These are phyloP conservation scores for Protomyces lactucae-debilis DNA, from an alignment of 1,139 yeast genomes.

Conservation along the genomic window DNA sequence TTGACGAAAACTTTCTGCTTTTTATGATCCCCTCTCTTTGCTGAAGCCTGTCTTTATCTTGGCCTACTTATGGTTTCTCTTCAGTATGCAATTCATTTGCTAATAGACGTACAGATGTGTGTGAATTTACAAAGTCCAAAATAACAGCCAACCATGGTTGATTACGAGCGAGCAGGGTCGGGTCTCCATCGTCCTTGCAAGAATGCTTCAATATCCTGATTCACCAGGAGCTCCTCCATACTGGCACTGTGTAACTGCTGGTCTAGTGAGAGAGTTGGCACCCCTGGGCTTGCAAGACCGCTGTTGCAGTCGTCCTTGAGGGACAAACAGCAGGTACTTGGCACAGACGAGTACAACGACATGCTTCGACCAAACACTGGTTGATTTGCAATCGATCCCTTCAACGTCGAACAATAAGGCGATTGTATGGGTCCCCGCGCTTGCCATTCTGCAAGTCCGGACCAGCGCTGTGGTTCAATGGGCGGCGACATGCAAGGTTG, in stretches of 20 bases:
- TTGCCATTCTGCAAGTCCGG: not conserved
- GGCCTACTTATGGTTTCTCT: too few relatives aligned
- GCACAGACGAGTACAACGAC: not conserved
- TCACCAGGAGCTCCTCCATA: not conserved
- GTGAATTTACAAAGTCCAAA: too few relatives aligned
- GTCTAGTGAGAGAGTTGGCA: not conserved
- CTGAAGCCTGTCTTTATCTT: too few relatives aligned
- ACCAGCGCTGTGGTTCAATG: not conserved
- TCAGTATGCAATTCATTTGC: too few relatives aligned
- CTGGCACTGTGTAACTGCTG: not conserved
- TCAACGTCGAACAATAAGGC: not conserved
- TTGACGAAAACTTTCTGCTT: not conserved
- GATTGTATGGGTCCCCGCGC: not conserved
- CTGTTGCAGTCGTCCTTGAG: not conserved
- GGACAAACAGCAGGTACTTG: not conserved
- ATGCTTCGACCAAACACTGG: not conserved
- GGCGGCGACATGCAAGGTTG: not conserved
- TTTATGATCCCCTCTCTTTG: not conserved
- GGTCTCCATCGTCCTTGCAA: not conserved
- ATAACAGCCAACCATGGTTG: too few relatives aligned
- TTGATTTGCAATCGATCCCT: not conserved
- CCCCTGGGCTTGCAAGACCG: too few relatives aligned
- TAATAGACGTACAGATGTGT: not conserved
- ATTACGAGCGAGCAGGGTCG: not conserved
- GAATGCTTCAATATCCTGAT: not conserved